These are phyloP conservation scores for Begonia fuchsioides DNA, from an alignment of 306 rosid genomes.

Conservation along the genomic window DNA sequence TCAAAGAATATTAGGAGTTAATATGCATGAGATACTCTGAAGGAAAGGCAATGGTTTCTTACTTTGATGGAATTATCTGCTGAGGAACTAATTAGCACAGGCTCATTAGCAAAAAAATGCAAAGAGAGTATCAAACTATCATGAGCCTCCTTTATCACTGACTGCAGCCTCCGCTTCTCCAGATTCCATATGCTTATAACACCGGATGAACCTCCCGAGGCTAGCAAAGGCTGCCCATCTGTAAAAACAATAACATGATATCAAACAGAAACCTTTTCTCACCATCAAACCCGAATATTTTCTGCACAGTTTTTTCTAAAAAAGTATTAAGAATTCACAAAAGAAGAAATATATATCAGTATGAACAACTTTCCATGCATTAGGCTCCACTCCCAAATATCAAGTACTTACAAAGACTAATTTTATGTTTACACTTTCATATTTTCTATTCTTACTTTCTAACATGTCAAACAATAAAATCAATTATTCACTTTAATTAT, in stretches of 20 bases:
- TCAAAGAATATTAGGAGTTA: neutral
- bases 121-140: conserved; percentile 60
- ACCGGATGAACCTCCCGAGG: conserved; percentile 98
- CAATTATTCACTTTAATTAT: too few relatives aligned
- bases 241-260: conserved; percentile 8
- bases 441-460: too few relatives aligned
- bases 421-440: too few relatives aligned
- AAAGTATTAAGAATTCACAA: too few relatives aligned
- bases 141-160: conserved; percentile 86
- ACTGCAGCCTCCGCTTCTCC: conserved; percentile 85
- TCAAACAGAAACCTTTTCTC: too few relatives aligned
- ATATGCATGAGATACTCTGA: conserved; percentile 2
- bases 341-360: too few relatives aligned
- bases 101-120: conserved; percentile 86
- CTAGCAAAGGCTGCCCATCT: conserved; percentile 96
- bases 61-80: conserved; percentile 89
- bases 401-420: too few relatives aligned
- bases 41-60: conserved; percentile 10
- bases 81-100: conserved; percentile 85
- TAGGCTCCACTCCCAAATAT: too few relatives aligned
- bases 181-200: conserved; percentile 94
- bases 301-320: too few relatives aligned
- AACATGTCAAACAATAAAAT: too few relatives aligned
- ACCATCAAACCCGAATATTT: too few relatives aligned
- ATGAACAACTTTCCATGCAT: too few relatives aligned